Evolutionary conservation across 2,329 filamentous ascomycete species (phyloP), one percentile per base, ranked within the genome.

Genomic region (Calonectria henricotiae): DNA sequence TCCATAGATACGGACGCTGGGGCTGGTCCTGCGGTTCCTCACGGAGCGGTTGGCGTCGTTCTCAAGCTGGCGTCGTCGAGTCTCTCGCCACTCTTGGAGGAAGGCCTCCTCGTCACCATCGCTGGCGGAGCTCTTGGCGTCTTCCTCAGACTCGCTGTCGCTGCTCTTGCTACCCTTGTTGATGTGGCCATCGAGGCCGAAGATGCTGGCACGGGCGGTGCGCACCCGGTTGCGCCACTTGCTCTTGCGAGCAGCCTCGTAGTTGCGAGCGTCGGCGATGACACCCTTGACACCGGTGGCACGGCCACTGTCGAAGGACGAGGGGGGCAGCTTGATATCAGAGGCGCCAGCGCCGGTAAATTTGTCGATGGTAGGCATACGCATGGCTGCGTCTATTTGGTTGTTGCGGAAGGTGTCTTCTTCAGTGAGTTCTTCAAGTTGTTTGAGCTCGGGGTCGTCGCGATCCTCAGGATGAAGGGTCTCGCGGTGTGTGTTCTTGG

Each of bases 221-320:
- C 85, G 85, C 68, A 88, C 86, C 65, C 85, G 85, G 78, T 82
- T 85, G 76, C 84, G 85, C 85, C 87, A 89, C 73, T 88, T 89
- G 75, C 79, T 83, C 77, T 86, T 86, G 75, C 88, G 87, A 13
- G 92, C 92, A 77, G 89, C 86, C 83, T 94, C 92, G 81, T 92
- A 96, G 77, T 91, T 90, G 78, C 93, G 88, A 43, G 94, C 94
- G 80, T 96, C 94, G 76, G 93, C 93, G 78, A 96, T 96, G 81
- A 96, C 94, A 72, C 94, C 94, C 85, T 96, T 96, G 75, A 95
- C 93, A 55, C 94, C 94, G 3, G 93, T 96, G 75, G 93, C 91
- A 74, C 90, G 89, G 68, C 92, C 91, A 64, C 85, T 89, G 80
- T 93, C 89, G 78, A 92, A 92, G 67, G 86, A 87, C 13, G 85